Conservation (phyloP, 768 basidiomycete species). For the Psilocybe sp. region DNA sequence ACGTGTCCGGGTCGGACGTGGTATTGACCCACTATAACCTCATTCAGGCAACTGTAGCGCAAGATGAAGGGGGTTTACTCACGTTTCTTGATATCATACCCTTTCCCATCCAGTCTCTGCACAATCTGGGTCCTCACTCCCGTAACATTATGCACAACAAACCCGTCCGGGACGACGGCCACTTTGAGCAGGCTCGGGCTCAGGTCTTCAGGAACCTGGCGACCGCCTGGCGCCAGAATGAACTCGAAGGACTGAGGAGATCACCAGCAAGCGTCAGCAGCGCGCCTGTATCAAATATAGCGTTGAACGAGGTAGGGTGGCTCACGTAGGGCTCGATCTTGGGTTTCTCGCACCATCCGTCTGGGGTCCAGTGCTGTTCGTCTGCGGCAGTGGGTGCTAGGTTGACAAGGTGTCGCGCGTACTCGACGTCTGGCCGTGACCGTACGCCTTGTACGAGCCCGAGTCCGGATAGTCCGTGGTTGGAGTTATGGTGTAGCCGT, state of each 20-base stretch:
- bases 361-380: constrained; percentile 56
- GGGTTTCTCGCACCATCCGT: constrained; percentile 78
- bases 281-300: not conserved
- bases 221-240: constrained; percentile 63
- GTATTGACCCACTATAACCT: constrained; percentile 71
- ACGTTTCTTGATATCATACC: constrained; percentile 87
- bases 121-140: constrained; percentile 80
- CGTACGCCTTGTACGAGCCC: constrained; percentile 63
- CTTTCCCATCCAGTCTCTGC: constrained; percentile 75
- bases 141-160: constrained; percentile 70
- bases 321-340: constrained; percentile 67
- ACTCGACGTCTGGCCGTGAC: constrained; percentile 74
- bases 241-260: constrained; percentile 73
- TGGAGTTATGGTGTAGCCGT: constrained; percentile 25
- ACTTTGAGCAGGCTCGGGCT: constrained; percentile 70
- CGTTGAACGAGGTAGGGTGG: constrained; percentile 2
- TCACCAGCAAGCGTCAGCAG: not conserved
- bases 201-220: constrained; percentile 58
- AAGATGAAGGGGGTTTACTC: constrained; percentile 22
- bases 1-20: constrained; percentile 75
- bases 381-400: constrained; percentile 46
- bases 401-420: constrained; percentile 70
- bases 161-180: constrained; percentile 60
- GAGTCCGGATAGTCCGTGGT: constrained; percentile 26
- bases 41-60: constrained; percentile 1